Conservation (phyloP, 2,329 filamentous ascomycete genomes). For the Cryoendolithus antarcticus region DNA sequence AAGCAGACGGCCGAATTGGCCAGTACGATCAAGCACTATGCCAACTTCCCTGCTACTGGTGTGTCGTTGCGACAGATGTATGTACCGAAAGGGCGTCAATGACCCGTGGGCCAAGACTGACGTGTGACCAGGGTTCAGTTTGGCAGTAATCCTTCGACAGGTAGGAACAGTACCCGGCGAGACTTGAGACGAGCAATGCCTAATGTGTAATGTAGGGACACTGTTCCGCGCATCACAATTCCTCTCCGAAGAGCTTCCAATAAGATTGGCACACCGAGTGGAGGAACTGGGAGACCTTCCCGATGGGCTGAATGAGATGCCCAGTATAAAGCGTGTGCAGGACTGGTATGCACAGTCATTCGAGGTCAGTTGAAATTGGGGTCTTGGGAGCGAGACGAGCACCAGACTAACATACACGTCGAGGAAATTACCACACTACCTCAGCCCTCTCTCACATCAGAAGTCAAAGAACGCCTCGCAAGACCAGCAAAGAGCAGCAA, state of each 20-base stretch:
- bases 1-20: slow-evolving; percentile 81
- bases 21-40: slow-evolving; percentile 95
- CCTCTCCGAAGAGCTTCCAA: slow-evolving; percentile 93
- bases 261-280: slow-evolving; percentile 88
- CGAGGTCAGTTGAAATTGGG: slow-evolving; percentile 52
- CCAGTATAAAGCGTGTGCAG: slow-evolving; percentile 84
- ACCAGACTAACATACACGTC: slow-evolving; percentile 19
- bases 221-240: slow-evolving; percentile 97
- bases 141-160: slow-evolving; percentile 81
- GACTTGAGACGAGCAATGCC: background rate
- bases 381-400: slow-evolving; percentile 1
- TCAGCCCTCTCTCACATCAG: slow-evolving; percentile 61
- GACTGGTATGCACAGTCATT: slow-evolving; percentile 99
- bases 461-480: slow-evolving; percentile 69
- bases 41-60: slow-evolving; percentile 90
- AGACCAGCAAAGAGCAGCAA: slow-evolving; percentile 48
- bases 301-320: slow-evolving; percentile 95
- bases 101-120: slow-evolving; percentile 47
- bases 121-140: slow-evolving; percentile 56
- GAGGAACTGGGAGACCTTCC: slow-evolving; percentile 86
- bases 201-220: slow-evolving; percentile 50
- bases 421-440: slow-evolving; percentile 86
- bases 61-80: slow-evolving; percentile 98
- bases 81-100: slow-evolving; percentile 58
- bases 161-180: slow-evolving; percentile 36